Conservation (phyloP, 495 filamentous ascomycete species). For the Neurospora discreta region DNA sequence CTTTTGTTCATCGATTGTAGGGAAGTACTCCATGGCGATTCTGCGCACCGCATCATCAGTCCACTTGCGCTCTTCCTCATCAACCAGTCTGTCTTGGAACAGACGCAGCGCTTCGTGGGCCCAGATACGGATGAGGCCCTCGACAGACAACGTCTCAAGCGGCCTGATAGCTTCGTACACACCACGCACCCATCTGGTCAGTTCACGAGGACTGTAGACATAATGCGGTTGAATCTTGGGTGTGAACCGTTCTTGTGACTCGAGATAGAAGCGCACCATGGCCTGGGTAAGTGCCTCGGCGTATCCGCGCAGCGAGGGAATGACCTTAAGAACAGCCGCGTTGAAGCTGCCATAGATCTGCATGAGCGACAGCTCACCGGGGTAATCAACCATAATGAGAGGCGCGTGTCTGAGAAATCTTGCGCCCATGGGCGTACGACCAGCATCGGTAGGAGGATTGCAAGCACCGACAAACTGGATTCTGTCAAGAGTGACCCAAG, state of each 20-base stretch:
- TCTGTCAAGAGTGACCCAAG: conserved; percentile 92
- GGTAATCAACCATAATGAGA: conserved; percentile 98
- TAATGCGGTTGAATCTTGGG: conserved; percentile 96
- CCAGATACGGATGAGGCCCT: conserved; percentile 95
- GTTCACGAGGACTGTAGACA: conserved; percentile 95
- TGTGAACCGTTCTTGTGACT: conserved; percentile 89
- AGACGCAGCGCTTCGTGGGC: conserved; percentile 91
- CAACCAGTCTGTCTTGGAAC: conserved; percentile 92
- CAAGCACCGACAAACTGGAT: conserved; percentile 99
- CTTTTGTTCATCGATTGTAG: conserved; percentile 75
- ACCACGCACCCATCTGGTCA: conserved; percentile 94
- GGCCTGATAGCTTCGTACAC: conserved; percentile 94
- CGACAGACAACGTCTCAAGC: conserved; percentile 72
- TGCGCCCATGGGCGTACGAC: conserved; percentile 85
- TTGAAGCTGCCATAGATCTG: conserved; percentile 99
- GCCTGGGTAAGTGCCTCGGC: conserved; percentile 89
- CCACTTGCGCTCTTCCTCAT: conserved; percentile 91
- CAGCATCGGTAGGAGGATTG: conserved; percentile 97
- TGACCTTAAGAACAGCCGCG: conserved; percentile 88
- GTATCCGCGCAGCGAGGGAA: conserved; percentile 89
- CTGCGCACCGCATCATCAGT: conserved; percentile 73
- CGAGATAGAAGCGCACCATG: conserved; percentile 93
- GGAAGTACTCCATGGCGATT: conserved; percentile 86
- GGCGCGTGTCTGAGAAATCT: conserved; percentile 92
- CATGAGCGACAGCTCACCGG: conserved; percentile 81